These are phyloP conservation scores for Rhodotorula sphaerocarpa DNA, from an alignment of 768 basidiomycete genomes.

Conservation along the genomic window DNA sequence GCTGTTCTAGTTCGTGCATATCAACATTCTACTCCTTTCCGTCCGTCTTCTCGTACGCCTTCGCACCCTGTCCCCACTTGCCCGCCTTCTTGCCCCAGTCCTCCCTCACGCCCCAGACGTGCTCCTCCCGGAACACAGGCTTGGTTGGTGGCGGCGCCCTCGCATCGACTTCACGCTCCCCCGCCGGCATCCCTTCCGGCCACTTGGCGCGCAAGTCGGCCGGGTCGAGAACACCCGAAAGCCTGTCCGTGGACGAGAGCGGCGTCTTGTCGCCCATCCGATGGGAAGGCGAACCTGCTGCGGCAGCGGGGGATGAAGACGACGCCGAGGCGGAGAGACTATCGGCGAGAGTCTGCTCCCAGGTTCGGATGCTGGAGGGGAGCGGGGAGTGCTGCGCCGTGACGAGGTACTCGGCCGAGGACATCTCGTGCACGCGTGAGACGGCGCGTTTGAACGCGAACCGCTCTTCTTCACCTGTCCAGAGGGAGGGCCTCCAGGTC, in stretches of 20 bases:
- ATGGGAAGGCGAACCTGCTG: neutral
- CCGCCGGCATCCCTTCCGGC: constrained; percentile 13
- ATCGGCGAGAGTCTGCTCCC: constrained; percentile 24
- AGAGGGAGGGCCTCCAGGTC: no score
- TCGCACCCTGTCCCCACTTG: constrained; percentile 28
- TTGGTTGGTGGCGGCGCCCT: neutral
- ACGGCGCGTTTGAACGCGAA: constrained; percentile 59
- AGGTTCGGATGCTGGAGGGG: constrained; percentile 26
- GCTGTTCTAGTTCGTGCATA: no score
- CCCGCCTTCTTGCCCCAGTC: constrained; percentile 31
- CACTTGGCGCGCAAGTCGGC: constrained; percentile 6
- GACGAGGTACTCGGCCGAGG: constrained; percentile 39
- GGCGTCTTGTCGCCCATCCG: constrained; percentile 12
- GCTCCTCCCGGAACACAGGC: constrained; percentile 18
- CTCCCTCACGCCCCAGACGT: constrained; percentile 32
- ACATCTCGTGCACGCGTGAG: constrained; percentile 56
- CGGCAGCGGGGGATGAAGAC: neutral
- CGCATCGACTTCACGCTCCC: constrained; percentile 17
- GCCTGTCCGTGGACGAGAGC: neutral
- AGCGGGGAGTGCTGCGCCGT: constrained; percentile 33
- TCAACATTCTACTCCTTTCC: no score
- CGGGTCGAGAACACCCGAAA: constrained; percentile 29
- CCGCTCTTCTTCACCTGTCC: constrained; percentile 52
- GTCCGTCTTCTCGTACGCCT: constrained; percentile 10
- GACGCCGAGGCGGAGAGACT: neutral